Evolutionary conservation across 2,329 filamentous ascomycete genomes (phyloP).

Genomic region (Annulohypoxylon truncatum): DNA sequence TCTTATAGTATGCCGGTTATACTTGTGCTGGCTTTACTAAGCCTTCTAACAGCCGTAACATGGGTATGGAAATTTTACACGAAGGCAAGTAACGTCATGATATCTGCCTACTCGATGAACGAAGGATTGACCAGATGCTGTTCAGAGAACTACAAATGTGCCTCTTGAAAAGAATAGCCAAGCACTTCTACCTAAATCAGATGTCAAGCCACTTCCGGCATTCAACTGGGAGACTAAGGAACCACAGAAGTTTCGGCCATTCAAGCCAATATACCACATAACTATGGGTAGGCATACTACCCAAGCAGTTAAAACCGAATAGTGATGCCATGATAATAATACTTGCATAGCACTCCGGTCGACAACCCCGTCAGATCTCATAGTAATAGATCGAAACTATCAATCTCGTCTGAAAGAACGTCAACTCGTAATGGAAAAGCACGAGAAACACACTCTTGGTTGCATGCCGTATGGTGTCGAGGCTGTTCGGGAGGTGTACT

Average conservation of each 20-base stretch:
- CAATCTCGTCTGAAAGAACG: conserved; percentile 56
- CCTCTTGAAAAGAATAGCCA: background rate
- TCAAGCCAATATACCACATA: conserved; percentile 65
- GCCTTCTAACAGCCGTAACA: background rate
- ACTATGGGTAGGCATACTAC: conserved; percentile 60
- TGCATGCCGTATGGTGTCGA: conserved; percentile 54
- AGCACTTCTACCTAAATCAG: conserved; percentile 51
- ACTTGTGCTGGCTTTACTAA: background rate
- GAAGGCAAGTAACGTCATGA: background rate
- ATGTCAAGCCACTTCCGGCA: conserved; percentile 45
- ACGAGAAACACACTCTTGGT: conserved; percentile 57
- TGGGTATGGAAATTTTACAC: background rate
- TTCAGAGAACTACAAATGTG: background rate
- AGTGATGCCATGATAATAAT: conserved; percentile 14
- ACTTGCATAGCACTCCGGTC: conserved; percentile 55
- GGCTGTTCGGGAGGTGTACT: conserved; percentile 62
- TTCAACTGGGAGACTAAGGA: conserved; percentile 56
- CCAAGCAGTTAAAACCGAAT: conserved; percentile 4
- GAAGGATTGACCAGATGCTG: background rate
- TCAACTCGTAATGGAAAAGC: conserved; percentile 52
- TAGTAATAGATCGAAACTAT: conserved; percentile 65
- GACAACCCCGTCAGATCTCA: conserved; percentile 60
- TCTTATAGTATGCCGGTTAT: background rate
- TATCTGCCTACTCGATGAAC: background rate
- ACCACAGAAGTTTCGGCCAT: conserved; percentile 58